Conservation (phyloP, 164 flowering plant genomes). For the Umbilicus rupestris region DNA sequence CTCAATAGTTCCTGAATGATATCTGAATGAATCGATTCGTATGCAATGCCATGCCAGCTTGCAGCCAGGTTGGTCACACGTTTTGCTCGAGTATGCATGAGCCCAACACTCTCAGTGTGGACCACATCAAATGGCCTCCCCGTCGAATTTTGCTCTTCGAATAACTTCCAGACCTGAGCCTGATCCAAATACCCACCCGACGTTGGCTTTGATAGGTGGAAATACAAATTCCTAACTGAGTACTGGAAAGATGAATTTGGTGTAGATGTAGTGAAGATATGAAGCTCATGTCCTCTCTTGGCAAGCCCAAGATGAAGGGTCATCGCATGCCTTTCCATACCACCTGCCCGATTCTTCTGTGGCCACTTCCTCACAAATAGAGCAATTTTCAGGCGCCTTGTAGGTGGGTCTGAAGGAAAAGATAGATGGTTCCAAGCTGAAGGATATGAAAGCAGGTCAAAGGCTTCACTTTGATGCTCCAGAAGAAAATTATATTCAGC, state of each 20-base stretch:
- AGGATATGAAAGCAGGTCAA: conserved; percentile 31
- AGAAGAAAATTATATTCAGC: conserved; percentile 10
- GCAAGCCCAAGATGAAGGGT: conserved; percentile 61
- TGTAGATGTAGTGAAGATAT: conserved; percentile 40
- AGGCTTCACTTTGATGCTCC: conserved; percentile 14
- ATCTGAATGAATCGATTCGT: conserved; percentile 63
- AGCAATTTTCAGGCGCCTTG: conserved; percentile 50
- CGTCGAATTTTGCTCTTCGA: conserved; percentile 36
- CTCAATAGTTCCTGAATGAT: conserved; percentile 57
- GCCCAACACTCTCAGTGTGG: conserved; percentile 55
- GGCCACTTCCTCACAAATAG: conserved; percentile 73
- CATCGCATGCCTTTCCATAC: conserved; percentile 70
- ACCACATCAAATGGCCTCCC: conserved; percentile 45
- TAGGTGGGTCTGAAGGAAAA: conserved; percentile 34
- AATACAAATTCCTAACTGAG: conserved; percentile 31
- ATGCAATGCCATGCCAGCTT: conserved; percentile 82
- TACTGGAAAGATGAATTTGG: conserved; percentile 24
- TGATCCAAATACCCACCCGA: conserved; percentile 52
- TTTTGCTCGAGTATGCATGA: conserved; percentile 38
- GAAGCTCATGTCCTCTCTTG: conserved; percentile 43
- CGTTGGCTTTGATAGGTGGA: conserved; percentile 54
- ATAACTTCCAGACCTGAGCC: conserved; percentile 47
- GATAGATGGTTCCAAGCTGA: conserved; percentile 58
- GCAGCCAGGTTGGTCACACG: conserved; percentile 45
- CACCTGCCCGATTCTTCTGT: conserved; percentile 38